Evolutionary conservation across 768 basidiomycete genomes (phyloP), one percentile per base, ranked within the genome.

Genomic region (Kwoniella mangroviensis): DNA sequence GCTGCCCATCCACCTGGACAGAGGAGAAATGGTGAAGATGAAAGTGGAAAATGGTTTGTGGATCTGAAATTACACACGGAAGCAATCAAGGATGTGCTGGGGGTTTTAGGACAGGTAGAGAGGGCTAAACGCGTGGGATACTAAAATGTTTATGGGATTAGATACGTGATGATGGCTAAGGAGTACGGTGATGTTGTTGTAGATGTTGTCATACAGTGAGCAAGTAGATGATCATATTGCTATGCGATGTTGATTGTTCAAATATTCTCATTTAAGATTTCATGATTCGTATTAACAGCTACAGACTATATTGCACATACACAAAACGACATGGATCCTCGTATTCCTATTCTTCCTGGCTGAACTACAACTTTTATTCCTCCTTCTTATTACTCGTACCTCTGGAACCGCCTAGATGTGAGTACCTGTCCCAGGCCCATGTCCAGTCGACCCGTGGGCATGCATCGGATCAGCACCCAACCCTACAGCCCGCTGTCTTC

Each of bases 401-500:
- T 11, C 28, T 4, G 6, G 28, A 28, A 28, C 28, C 28, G 4
- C 45, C 41, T 60, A 60, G 41, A 60, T 41, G 19, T 60, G 40
- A 15, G 56, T 58, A 28, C 12, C 13, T 7, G 34, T 34, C 6
- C 34, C 34, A 1, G 49, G 65, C 13, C 65, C 65, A 58, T 66
- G 65, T 15, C 72, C 72, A 9, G 72, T 73, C 9, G 26, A 21
- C 1, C 72, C 72, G 15, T 42, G 41, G 2, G 65, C 70, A 67
- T 74, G 73, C 42, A 68, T 68, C 15, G 73, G 70, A 63, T 69
- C 74, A 34, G 71, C 74, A 56, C 74, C 74, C 4, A 75, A 53
- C 24, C 74, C 74, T 17, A 75, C 71, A 6, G 74, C 74, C 24
- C 71, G 42, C 54, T 75, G 70, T 54, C 74, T 41, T 26, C 74